Percentiles rank a stretch among this genome's conserved stretches.
Conservation (phyloP, 2,329 filamentous ascomycete genomes). For the Lasiodiplodia sp. region DNA sequence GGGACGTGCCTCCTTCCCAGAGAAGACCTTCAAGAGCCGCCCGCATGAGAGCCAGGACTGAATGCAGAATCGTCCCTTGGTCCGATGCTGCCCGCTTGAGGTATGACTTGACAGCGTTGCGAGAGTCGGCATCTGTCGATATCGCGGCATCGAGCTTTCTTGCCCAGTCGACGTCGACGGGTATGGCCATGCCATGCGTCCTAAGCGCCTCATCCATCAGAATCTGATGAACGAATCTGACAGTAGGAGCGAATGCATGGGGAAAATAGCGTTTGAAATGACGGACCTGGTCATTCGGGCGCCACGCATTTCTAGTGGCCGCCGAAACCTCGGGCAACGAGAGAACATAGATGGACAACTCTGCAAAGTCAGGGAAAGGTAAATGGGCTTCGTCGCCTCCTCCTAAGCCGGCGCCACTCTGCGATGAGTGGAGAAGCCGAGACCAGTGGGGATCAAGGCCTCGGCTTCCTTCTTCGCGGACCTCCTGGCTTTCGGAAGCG, state of each 20-base stretch:
- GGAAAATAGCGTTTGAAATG: constrained; percentile 45
- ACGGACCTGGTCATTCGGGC: constrained; percentile 39
- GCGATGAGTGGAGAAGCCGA: constrained; percentile 61
- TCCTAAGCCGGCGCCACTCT: neutral
- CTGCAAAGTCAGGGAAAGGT: constrained; percentile 53
- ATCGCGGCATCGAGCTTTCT: constrained; percentile 76
- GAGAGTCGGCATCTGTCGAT: constrained; percentile 71
- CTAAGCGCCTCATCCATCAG: constrained; percentile 65
- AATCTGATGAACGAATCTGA: constrained; percentile 72
- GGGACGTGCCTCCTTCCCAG: constrained; percentile 48
- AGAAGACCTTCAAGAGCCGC: constrained; percentile 55
- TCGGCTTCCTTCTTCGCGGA: constrained; percentile 87
- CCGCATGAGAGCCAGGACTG: constrained; percentile 52
- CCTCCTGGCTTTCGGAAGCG: constrained; percentile 75
- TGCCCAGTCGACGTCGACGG: constrained; percentile 84
- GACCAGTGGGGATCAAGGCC: constrained; percentile 84
- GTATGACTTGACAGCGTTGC: constrained; percentile 65
- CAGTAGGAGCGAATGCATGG: constrained; percentile 70
- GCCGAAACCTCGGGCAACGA: constrained; percentile 44
- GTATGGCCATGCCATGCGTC: constrained; percentile 53
- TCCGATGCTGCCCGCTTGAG: constrained; percentile 34
- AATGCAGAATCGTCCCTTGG: constrained; percentile 30
- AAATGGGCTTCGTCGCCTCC: constrained; percentile 30
- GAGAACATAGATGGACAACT: constrained; percentile 56
- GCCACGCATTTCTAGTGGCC: constrained; percentile 38